Conservation (phyloP, 1,139 yeast genomes). For the Candida sojae region DNA sequence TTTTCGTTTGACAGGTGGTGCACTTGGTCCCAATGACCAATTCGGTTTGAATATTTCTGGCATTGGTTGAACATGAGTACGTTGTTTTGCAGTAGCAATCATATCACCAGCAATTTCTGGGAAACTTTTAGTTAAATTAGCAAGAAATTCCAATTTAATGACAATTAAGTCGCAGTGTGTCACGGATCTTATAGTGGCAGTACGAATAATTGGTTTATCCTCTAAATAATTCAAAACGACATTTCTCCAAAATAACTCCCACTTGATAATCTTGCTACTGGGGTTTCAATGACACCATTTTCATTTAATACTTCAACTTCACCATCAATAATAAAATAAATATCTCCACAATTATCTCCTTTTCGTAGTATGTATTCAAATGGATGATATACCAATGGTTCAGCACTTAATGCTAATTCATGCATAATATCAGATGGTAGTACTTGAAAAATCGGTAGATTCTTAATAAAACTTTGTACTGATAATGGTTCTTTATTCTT, state of each 20-base stretch:
- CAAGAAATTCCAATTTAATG: slow-evolving; percentile 54
- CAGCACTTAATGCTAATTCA: slow-evolving; percentile 62
- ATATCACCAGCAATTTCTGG: slow-evolving; percentile 63
- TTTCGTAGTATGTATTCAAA: slow-evolving; percentile 62
- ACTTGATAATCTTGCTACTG: slow-evolving; percentile 58
- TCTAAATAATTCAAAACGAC: slow-evolving; percentile 61
- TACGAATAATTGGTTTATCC: slow-evolving; percentile 35
- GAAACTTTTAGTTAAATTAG: slow-evolving; percentile 53
- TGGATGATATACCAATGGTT: slow-evolving; percentile 52
- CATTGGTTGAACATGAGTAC: slow-evolving; percentile 25
- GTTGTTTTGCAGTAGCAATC: slow-evolving; percentile 57
- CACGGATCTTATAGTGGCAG: slow-evolving; percentile 65
- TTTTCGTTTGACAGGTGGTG: slow-evolving; percentile 19
- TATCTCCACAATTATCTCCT: slow-evolving; percentile 61
- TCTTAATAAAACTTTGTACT: slow-evolving; percentile 57
- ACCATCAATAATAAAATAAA: slow-evolving; percentile 67
- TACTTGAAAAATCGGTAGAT: slow-evolving; percentile 57
- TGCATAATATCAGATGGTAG: slow-evolving; percentile 61
- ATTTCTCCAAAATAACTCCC: slow-evolving; percentile 79
- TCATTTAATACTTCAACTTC: slow-evolving; percentile 68
- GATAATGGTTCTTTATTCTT: slow-evolving; percentile 37
- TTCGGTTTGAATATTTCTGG: slow-evolving; percentile 12
- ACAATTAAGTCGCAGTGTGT: slow-evolving; percentile 61
- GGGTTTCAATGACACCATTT: slow-evolving; percentile 27
- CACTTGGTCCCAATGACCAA: slow-evolving; percentile 13